Conservation (phyloP, 345 rosid species). For the Schrenkiella parvula region DNA sequence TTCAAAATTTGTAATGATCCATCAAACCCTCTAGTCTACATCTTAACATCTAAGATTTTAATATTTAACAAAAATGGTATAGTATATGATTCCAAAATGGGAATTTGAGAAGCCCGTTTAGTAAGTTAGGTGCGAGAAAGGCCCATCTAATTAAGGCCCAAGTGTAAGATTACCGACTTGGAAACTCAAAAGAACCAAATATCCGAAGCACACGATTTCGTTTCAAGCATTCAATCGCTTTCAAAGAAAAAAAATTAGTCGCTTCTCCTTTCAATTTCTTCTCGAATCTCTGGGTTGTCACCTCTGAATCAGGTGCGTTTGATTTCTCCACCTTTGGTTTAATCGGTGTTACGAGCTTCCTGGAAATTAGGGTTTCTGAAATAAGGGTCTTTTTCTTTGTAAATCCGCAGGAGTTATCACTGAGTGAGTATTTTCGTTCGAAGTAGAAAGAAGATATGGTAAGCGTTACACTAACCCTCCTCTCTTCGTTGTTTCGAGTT, state of each 20-base stretch:
- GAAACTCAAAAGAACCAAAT: not conserved
- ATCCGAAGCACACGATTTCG: not conserved
- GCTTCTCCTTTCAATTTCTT: not conserved
- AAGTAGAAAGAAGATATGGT: conserved; percentile 24
- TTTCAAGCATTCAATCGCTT: not conserved
- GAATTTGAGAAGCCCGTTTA: too few species aligned
- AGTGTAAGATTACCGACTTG: not conserved
- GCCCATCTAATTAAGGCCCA: conserved; percentile 5
- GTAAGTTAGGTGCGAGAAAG: not conserved
- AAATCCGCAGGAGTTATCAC: not conserved
- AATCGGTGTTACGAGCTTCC: too few species aligned
- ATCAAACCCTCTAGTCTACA: too few species aligned
- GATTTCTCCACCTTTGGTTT: too few species aligned
- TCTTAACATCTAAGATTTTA: not conserved
- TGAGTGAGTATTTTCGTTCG: not conserved
- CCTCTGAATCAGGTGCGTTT: too few species aligned
- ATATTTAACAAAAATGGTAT: not conserved
- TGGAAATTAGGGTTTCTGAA: conserved; percentile 10
- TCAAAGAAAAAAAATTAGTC: not conserved
- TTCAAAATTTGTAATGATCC: too few species aligned
- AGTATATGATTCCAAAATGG: not conserved
- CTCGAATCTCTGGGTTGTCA: not conserved
- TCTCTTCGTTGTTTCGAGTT: not conserved
- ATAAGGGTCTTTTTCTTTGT: not conserved
- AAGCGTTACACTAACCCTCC: not conserved